These are phyloP conservation scores for Xylaria curta DNA, from an alignment of 495 filamentous ascomycete genomes.

Conservation along the genomic window DNA sequence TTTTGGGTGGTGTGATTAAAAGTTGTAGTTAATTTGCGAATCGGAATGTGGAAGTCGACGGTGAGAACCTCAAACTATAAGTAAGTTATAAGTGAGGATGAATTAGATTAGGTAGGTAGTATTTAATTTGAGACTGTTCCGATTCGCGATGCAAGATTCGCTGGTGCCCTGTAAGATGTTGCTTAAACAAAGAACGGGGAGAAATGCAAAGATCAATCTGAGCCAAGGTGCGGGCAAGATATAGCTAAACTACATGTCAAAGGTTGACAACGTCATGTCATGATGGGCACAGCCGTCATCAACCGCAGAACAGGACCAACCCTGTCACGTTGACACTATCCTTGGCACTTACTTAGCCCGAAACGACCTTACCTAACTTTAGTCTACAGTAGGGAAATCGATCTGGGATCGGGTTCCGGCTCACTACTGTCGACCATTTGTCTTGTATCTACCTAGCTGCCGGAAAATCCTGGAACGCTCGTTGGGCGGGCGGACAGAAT, in stretches of 20 bases:
- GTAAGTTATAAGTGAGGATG: neutral
- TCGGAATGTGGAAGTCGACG: neutral
- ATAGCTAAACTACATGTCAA: neutral
- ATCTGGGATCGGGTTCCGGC: slow-evolving; percentile 20
- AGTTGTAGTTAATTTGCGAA: neutral
- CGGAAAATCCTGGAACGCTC: slow-evolving; percentile 10
- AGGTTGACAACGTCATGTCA: slow-evolving; percentile 17
- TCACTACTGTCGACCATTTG: neutral
- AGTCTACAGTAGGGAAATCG: neutral
- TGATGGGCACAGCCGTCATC: slow-evolving; percentile 11
- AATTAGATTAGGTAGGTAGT: neutral
- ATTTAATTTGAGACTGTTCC: neutral
- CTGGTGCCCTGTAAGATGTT: neutral
- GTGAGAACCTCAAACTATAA: no score
- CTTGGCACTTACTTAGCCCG: slow-evolving; percentile 4
- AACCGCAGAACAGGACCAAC: neutral
- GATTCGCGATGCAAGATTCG: neutral
- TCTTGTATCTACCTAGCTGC: neutral
- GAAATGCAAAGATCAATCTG: neutral
- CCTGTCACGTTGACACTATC: slow-evolving; percentile 9
- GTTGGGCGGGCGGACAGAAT: neutral
- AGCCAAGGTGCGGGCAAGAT: slow-evolving; percentile 3
- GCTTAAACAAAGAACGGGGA: neutral
- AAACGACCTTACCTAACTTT: neutral
- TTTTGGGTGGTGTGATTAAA: neutral